A percentile compares a stretch with the other conserved stretches of the same genome.
phyloP scores from a whole-genome alignment of 306 rosid species.

The Medicago arabica region DNA sequence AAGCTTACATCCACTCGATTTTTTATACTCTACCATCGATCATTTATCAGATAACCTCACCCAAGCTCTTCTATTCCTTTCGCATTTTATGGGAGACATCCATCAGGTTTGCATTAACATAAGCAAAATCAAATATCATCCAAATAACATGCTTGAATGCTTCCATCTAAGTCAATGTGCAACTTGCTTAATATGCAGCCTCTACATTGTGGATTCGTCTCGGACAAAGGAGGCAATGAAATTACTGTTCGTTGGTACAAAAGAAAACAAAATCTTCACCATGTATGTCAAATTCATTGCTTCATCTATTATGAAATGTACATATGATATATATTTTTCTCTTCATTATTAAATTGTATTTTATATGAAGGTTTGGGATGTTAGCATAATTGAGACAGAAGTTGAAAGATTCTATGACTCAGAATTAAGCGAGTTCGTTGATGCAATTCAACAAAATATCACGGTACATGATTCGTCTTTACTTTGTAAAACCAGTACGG shows the following conservation, averaged over 20 bases:
- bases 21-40: background rate
- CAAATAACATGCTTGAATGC: background rate
- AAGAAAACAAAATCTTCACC: slow-evolving; percentile 84
- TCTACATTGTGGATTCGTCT: slow-evolving; percentile 80
- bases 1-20: no score
- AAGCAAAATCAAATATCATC: background rate
- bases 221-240: slow-evolving; percentile 77
- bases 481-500: background rate
- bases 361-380: slow-evolving; percentile 73
- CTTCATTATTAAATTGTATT: background rate
- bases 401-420: slow-evolving; percentile 61
- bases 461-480: slow-evolving; percentile 49
- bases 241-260: slow-evolving; percentile 76
- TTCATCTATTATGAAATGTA: background rate
- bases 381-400: slow-evolving; percentile 73
- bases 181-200: slow-evolving; percentile 58
- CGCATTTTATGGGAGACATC: slow-evolving; percentile 64
- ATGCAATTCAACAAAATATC: slow-evolving; percentile 70
- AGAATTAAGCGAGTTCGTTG: slow-evolving; percentile 47
- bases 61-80: slow-evolving; percentile 58
- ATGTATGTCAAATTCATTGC: slow-evolving; percentile 53
- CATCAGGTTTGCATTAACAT: slow-evolving; percentile 43
- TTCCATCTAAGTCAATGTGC: background rate
- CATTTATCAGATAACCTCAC: slow-evolving; percentile 74
- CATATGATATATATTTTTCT: background rate